Evolutionary conservation across 1,284 basidiomycete species (phyloP), one percentile per base, ranked within the genome.

Genomic region (Sporisorium graminicola): DNA sequence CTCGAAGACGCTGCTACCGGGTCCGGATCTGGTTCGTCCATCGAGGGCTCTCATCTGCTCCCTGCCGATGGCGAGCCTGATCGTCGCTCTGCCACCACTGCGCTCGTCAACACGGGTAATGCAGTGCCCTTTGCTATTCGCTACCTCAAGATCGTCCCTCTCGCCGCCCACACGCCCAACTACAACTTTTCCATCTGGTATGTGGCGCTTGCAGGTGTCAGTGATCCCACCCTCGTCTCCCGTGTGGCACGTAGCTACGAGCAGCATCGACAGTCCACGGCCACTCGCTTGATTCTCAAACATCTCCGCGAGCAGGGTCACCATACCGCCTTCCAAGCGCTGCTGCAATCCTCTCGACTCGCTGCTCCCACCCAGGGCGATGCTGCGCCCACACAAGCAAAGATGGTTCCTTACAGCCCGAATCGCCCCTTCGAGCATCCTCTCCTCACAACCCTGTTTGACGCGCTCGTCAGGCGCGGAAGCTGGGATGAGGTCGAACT

Each of bases 231-330:
- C 4, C 49, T 79, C 5, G 77, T 85, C 24, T 47, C 54, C 7
- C 54, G 70, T 18, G 78, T 80, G 10, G 53, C 67, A 29, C 61
- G 52, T 13, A 73, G 72, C 61, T 80, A 80, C 55, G 64, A 75
- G 18, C 62, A 84, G 69, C 72, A 85, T 65, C 79, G 83, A 24
- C 74, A 79, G 29, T 69, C 67, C 14, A 65, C 65, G 0, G 77
- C 83, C 5, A 71, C 76, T 0, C 81, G 82, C 37, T 75, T 86
- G 27, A 80, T 86, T 40, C 88, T 94, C 61, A 94, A 93, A 78
- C 91, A 93, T 79, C 89, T 94, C 40, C 90, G 93, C 50, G 90
- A 92, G 83, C 89, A 91, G 35, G 90, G 92, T 18, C 89, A 93
- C 57, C 87, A 93, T 43, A 88, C 90, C 0, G 90, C 92, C 1